Evolutionary conservation across 2,329 filamentous ascomycete species (phyloP), one percentile per base, ranked within the genome.

Genomic region (Exophiala sp.): DNA sequence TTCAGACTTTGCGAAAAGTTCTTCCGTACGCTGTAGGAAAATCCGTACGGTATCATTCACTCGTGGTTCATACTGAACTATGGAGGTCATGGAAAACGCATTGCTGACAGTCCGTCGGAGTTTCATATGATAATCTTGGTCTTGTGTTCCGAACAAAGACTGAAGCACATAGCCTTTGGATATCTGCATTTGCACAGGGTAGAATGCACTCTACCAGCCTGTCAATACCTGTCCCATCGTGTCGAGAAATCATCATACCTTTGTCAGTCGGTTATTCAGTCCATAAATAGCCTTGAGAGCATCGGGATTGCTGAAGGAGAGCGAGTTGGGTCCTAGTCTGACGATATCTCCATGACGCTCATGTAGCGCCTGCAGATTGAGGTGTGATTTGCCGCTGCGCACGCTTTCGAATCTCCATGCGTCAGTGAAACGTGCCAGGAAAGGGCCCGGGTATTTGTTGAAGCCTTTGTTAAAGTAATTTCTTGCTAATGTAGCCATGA

Each of bases 231-330:
- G 8, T 5, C 11, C 16, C 9, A 36, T 18, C 16, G 24, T 39
- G 10, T 18, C 32, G 38, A 40, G 9, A 2, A 14, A 40, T 12
- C 2, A 14, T 40, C 45, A 24, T 36, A 46, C 87, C 81, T 94
- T 94, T 42, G 81, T 73, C 62, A 90, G 87, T 0, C 87, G 87
- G 69, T 91, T 91, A 67, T 91, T 91, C 38, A 92, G 71, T 0
- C 88, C 88, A 67, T 94, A 95, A 40, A 94, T 91, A 5, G 76
- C 74, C 69, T 87, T 88, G 61, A 92, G 75, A 0, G 87, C 87
- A 54, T 80, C 80, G 0, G 88, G 87, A 60, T 89, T 80, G 2
- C 85, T 80, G 64, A 94, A 89, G 0, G 86, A 89, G 1, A 94
- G 70, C 0, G 75, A 75, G 58, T 90, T 91, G 1, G 88, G 89